Base-by-base conservation (phyloP, 371 early-diverging fungal genomes). In the Globomyces sp. region DNA sequence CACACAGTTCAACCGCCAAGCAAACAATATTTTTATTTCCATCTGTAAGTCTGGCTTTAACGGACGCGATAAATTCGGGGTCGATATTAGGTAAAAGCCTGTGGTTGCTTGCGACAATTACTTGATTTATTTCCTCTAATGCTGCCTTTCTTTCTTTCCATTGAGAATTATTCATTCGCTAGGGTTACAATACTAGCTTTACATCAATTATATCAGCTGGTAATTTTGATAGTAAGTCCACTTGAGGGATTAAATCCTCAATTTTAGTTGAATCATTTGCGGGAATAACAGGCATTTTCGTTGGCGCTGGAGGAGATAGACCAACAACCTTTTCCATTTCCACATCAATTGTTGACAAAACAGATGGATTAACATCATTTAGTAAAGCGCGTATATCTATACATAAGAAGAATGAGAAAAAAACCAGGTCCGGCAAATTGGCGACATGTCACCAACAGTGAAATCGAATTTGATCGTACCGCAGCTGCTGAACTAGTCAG, bases 101-200 rank as follows among this genome's bases (percentile, higher is more conserved):
- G 89, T 37, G 94, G 83, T 24, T 24, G 24, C 24, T 24, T 4
- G 81, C 78, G 39, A 87, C 84, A 42, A 96, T 69, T 43, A 94
- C 85, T 2, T 71, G 65, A 24, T 81, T 74, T 3, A 95, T 80
- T 61, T 89, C 84, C n/a, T 96, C 96, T 62, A 98, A 73, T 1
- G 84, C 96, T 58, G 92, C 96, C 73, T 97, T 95, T 46, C 98
- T 89, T n/a, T 87, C 77, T 73, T 94, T 95, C 98, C 98, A 98
- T 57, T 92, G 89, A 57, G 83, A 80, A 73, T 94, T 91, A 39
- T 79, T 82, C 50, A 95, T 85, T 63, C 24, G 24, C 24, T 24
- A 24, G 24, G 24, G 24, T 24, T 24, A 24, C 24, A 24, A 24
- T 24, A 24, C 24, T 24, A 24, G 24, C 24, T 24, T 24, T 24